Evolutionary conservation across 129 eudicot species (phyloP), one percentile per base, ranked within the genome.

Genomic region (Tagetes patula): DNA sequence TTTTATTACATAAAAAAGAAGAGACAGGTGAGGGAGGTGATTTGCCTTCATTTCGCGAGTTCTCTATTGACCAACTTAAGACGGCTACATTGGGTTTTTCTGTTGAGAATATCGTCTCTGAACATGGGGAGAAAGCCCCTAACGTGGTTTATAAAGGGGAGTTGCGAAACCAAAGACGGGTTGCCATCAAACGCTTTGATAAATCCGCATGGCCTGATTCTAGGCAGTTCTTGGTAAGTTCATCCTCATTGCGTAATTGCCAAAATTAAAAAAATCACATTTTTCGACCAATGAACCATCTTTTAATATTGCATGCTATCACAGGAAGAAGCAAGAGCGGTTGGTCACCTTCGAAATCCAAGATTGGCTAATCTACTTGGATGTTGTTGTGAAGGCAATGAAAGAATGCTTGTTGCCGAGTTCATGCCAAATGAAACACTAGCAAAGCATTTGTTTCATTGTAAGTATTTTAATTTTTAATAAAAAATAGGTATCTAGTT

Each of bases 111-210:
- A 91, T 91, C 61, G 97, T 91, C 47, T 91, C 97, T 47, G 97
- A 89, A 68, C 97, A 89, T 12, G 97, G 97, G 12, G 97, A 91
- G 69, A 91, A 91, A 78, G 96, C 97, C 30, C 97, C 97, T 2
- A 91, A 91, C 55, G 96, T 91, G 27, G 97, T 91, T 75, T 91
- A 91, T 62, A 91, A 85, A 79, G 97, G 97, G 67, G 83, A 85
- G 79, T 67, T 89, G 80, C 96, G 85, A 48, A 91, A 91, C 77
- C 89, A 91, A 69, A 83, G 80, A 76, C 76, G 68, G 53, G 78
- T 91, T 65, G 97, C 97, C 43, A 81, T 88, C 75, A 91, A 91
- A 52, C 91, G 97, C 48, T 91, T 91, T 49, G 85, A 89, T 55
- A 85, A 86, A 75, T 85, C 96, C 37, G 96, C 97, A 14, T 91